Base-by-base conservation (phyloP, 2,329 filamentous ascomycete genomes). In the Paracamarosporium sp. region DNA sequence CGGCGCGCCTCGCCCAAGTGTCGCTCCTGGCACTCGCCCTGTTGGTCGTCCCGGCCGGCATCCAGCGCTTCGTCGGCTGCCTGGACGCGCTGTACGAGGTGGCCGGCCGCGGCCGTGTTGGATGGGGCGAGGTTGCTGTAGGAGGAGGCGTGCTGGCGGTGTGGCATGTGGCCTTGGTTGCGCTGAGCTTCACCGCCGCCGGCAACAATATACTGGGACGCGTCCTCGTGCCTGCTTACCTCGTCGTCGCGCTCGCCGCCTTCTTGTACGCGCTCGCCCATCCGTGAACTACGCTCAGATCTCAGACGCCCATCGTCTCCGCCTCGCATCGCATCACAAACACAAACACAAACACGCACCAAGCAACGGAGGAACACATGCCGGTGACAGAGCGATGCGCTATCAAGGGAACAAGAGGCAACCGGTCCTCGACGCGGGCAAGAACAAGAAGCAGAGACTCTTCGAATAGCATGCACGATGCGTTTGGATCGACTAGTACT, bases 11-110 rank as follows among this genome's bases (percentile, higher is more conserved):
- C 47, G 12, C 62, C 15, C 57, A 66, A 52, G 6, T 64, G 30
- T 11, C 59, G 27, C 50, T 55, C n/a, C 24, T 62, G 1, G 38
- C 64, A 2, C 47, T 52, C 27, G 50, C 57, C 2, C 65, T 70
- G 56, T 55, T 57, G 43, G 5, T 64, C 38, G 17, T 68, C 15
- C 63, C 66, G 3, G 25, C 44, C 4, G 5, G 35, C 31, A 61
- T 68, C 43, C 65, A 70, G 11, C 27, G 35, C 47, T n/a, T 57
- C n/a, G 60, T 66, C 4, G 53, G 44, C 38, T 50, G 28, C 12
- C 28, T 70, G 8, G 59, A 61, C 48, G 48, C 56, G 0, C 15
- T 64, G n/a, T 62, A 65, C 45, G 62, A 65, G 9, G 20, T 62
- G 7, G 27, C 67, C 2, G 60, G 61, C 1, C 60, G 68, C 5